Base-by-base conservation (phyloP, 192 early-diverging fungal species). In the Geosiphon pyriformis region DNA sequence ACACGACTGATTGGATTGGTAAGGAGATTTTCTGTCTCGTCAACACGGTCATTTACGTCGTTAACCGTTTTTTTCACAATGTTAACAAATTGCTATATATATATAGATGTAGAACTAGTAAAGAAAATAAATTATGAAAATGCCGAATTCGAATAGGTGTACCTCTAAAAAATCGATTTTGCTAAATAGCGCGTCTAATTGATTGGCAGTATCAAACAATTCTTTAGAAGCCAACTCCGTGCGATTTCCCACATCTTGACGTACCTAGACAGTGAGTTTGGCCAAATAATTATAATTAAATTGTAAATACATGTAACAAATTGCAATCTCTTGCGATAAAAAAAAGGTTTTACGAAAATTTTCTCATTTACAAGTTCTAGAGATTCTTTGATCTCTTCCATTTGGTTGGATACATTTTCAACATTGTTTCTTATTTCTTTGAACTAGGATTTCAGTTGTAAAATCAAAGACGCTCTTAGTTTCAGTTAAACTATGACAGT, bases 1-100 rank as follows among this genome's bases (percentile, higher is more conserved):
- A 65, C 63, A 25, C 49, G 63, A 65, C 53, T 65, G 31, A 65
- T 65, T 10, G 63, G 63, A 65, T 54, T 65, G 4, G 51, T 65
- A 27, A 65, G 27, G n/a, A 54, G 49, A 31, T 31, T 18, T 37
- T 65, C 63, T 22, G 63, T 29, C 53, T 52, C 51, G n/a, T 52
- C 51, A 22, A 65, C 63, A 35, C 63, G 63, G 12, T 65, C 50
- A 18, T 48, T 35, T 52, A 54, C 51, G 23, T 65, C 63, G 48
- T 65, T 65, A 4, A 65, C 63, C 6, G 31, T 53, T 54, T 54
- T 23, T 37, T 54, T 65, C 17, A 54, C 63, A 31, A 65, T 54
- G 6, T 65, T 54, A 3, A 65, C 31, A 23, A 65, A 65, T 3
- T 23, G 20, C 63, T 65, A 53, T 18, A 11, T 18, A 23, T 42